These are phyloP conservation scores for Tubosaeta sp. DNA, from an alignment of 768 basidiomycete genomes.

Conservation along the genomic window DNA sequence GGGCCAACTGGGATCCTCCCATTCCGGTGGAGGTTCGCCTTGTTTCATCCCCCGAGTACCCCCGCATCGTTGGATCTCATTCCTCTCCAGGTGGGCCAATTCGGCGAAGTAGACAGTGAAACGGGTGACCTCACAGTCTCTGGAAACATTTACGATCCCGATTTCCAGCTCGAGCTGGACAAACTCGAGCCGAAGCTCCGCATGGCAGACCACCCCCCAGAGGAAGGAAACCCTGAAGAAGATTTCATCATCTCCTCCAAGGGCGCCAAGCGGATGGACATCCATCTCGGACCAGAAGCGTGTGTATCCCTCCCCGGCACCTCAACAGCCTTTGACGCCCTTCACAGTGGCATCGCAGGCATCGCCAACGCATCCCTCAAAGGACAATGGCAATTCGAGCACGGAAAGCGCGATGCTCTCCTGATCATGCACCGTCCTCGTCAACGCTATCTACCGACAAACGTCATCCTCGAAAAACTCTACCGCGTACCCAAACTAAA, in stretches of 20 bases:
- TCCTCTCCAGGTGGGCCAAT: slow-evolving; percentile 29
- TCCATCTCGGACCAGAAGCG: slow-evolving; percentile 15
- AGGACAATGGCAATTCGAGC: slow-evolving; percentile 33
- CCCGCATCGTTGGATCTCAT: not conserved
- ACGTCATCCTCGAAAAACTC: slow-evolving; percentile 23
- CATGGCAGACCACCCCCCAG: slow-evolving; percentile 14
- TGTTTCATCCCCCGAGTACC: not conserved
- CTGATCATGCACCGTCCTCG: slow-evolving; percentile 33
- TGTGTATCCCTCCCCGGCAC: slow-evolving; percentile 9
- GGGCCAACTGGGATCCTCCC: slow-evolving; percentile 38
- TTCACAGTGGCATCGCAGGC: slow-evolving; percentile 17
- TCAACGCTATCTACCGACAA: slow-evolving; percentile 13
- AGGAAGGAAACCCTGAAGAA: slow-evolving; percentile 15
- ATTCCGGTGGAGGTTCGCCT: slow-evolving; percentile 27
- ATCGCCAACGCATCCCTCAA: slow-evolving; percentile 30
- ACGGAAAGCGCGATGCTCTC: slow-evolving; percentile 31
- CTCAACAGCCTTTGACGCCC: not conserved
- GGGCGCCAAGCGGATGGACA: slow-evolving; percentile 14
- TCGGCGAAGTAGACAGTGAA: slow-evolving; percentile 25
- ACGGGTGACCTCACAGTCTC: slow-evolving; percentile 30
- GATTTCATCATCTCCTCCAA: slow-evolving; percentile 22
- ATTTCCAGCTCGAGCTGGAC: slow-evolving; percentile 16
- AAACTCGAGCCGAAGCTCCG: not conserved
- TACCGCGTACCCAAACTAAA: slow-evolving; percentile 21
- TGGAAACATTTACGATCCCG: slow-evolving; percentile 31